Percentiles rank a stretch among this genome's conserved stretches.
Evolutionary conservation across 75 land plant genomes (phyloP).

Genomic region (Cryptomeria japonica): DNA sequence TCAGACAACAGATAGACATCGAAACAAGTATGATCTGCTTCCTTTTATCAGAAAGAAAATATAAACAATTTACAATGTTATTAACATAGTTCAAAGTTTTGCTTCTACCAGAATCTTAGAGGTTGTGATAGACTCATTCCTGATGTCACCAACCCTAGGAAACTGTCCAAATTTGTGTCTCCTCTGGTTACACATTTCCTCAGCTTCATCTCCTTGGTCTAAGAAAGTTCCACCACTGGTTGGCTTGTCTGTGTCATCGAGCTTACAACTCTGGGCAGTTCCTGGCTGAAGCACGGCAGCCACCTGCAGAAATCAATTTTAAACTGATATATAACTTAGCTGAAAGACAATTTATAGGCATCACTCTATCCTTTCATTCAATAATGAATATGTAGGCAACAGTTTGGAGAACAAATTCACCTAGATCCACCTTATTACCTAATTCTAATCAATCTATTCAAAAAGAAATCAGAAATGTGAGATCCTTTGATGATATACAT

Average conservation of each 20-base stretch:
- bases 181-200: background rate
- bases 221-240: background rate
- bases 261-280: conserved; percentile 1
- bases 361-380: background rate
- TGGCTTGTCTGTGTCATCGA: background rate
- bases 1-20: background rate
- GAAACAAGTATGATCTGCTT: background rate
- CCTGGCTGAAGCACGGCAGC: background rate
- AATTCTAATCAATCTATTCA: background rate
- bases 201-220: background rate
- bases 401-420: background rate
- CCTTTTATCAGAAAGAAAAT: background rate
- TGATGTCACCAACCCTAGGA: background rate
- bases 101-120: background rate
- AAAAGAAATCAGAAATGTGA: background rate
- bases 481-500: background rate
- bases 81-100: background rate
- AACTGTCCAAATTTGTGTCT: background rate
- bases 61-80: background rate
- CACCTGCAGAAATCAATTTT: background rate
- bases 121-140: background rate
- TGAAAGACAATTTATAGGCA: background rate
- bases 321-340: background rate
- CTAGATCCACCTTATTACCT: background rate
- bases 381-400: background rate